Base-by-base conservation (phyloP, 2,329 filamentous ascomycete species). In the Beauveria pseudobassiana region DNA sequence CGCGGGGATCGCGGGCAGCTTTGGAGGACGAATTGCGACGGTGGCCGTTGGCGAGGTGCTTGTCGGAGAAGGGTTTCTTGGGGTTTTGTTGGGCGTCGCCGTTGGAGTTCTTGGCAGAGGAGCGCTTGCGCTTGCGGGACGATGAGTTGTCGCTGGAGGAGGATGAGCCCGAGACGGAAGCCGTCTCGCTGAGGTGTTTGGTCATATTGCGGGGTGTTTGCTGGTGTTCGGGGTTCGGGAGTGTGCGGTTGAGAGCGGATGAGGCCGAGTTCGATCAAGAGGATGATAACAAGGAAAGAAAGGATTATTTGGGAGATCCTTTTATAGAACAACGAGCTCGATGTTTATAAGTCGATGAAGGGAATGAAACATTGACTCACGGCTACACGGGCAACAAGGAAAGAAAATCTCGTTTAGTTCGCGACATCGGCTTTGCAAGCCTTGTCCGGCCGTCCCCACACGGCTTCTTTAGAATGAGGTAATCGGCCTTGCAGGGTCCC, bases 1-100 rank as follows among this genome's bases (percentile, higher is more conserved):
- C 84, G 62, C 82, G 76, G 18, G 82, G 82, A 68, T 87, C 84
- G 63, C 84, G 77, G n/a, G 83, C 83, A 4, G 84, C 82, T 66
- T 85, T 85, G 75, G 80, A 82, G 61, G 86, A 69, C 71, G 82
- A 86, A 48, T 78, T 77, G 62, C 80, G 77, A 53, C 82, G 77
- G 70, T 79, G 26, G 24, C 62, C 62, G 28, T 67, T 70, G 53
- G 65, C 66, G 60, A 71, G 68, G 40, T 40, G 30, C 59, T 76
- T 73, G 20, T 62, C 66, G 63, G 65, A 64, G 30, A 65, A 61
- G 30, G 63, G 20, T 18, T 60, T 65, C 22, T 62, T 57, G 24
- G 64, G 59, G 9, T 46, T 59, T 42, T 59, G 48, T 34, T 46
- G 67, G 62, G 65, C 64, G 46, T 66, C 67, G 62, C 65, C 64